These are phyloP conservation scores for Tremella fuciformis DNA, from an alignment of 768 basidiomycete genomes.

Conservation along the genomic window DNA sequence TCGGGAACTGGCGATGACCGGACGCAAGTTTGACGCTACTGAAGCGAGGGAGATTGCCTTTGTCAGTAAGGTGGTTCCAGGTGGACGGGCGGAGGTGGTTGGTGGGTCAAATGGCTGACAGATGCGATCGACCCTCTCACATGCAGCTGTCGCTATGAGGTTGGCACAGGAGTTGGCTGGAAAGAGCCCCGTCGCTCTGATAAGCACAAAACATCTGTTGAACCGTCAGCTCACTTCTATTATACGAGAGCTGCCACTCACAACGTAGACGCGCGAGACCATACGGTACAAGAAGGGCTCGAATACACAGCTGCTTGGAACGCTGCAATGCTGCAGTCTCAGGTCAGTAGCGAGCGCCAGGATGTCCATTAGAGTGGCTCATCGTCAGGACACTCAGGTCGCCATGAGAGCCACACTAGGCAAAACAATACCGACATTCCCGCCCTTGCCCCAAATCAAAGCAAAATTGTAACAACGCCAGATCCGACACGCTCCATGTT, in stretches of 20 bases:
- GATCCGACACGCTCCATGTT: background rate
- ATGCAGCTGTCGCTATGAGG: constrained; percentile 59
- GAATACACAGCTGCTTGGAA: constrained; percentile 64
- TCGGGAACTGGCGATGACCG: constrained; percentile 74
- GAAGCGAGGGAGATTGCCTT: constrained; percentile 72
- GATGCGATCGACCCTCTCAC: constrained; percentile 2
- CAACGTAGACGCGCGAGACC: constrained; percentile 64
- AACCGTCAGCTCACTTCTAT: constrained; percentile 52
- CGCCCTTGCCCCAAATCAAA: constrained; percentile 14
- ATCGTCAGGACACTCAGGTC: constrained; percentile 24
- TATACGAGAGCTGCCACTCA: background rate
- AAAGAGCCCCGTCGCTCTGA: constrained; percentile 77
- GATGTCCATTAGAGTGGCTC: background rate
- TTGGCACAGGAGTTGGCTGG: constrained; percentile 65
- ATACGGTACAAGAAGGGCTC: constrained; percentile 64
- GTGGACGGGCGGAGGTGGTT: constrained; percentile 66
- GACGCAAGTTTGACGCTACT: constrained; percentile 63
- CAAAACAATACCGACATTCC: constrained; percentile 27
- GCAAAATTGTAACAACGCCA: constrained; percentile 9
- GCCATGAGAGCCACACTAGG: constrained; percentile 41
- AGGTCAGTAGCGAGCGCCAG: constrained; percentile 55
- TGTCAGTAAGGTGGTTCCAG: constrained; percentile 67
- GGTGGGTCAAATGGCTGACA: constrained; percentile 30
- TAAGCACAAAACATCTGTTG: constrained; percentile 73
- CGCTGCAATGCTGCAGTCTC: constrained; percentile 52